Conservation (phyloP, 805 yeast species). For the Kodamaea sagamina region DNA sequence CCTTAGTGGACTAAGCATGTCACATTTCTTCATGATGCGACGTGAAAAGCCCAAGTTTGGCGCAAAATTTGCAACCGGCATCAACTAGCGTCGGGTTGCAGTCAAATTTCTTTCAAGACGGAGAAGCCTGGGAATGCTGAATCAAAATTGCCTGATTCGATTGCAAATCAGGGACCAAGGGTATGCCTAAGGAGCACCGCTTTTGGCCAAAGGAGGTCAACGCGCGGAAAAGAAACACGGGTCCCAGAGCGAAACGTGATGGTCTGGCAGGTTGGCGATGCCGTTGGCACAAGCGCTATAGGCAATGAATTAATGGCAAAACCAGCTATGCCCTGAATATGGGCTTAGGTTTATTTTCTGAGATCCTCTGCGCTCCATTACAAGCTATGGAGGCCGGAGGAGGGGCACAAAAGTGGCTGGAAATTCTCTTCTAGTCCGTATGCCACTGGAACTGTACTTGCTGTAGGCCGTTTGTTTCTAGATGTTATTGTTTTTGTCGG, state of each 20-base stretch:
- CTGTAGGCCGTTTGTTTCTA: not conserved
- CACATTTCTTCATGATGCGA: slow-evolving; percentile 6
- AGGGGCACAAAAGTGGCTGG: not conserved
- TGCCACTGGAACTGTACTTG: not conserved
- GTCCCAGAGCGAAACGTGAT: not conserved
- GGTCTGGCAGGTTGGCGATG: not conserved
- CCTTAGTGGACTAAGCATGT: not conserved
- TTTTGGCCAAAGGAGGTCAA: not conserved
- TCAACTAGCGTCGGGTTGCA: slow-evolving; percentile 11
- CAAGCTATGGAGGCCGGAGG: not conserved
- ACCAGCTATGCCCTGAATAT: not conserved
- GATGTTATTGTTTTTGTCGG: slow-evolving; percentile 3
- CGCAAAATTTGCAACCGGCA: slow-evolving; percentile 3
- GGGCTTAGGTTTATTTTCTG: not conserved
- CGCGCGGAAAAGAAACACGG: not conserved
- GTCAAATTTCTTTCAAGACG: not conserved
- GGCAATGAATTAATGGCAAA: slow-evolving; percentile 3
- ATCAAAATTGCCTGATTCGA: slow-evolving; percentile 5
- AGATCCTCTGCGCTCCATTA: slow-evolving; percentile 1
- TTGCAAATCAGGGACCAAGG: not conserved
- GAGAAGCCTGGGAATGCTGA: not conserved
- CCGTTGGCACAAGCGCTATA: not conserved
- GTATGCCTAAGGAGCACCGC: not conserved
- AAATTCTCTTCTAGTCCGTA: not conserved
- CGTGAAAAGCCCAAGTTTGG: not conserved